Percentiles rank a stretch among this genome's conserved stretches.
These are phyloP conservation scores for Xeromyces bisporus DNA, from an alignment of 495 filamentous ascomycete genomes.

Conservation along the genomic window DNA sequence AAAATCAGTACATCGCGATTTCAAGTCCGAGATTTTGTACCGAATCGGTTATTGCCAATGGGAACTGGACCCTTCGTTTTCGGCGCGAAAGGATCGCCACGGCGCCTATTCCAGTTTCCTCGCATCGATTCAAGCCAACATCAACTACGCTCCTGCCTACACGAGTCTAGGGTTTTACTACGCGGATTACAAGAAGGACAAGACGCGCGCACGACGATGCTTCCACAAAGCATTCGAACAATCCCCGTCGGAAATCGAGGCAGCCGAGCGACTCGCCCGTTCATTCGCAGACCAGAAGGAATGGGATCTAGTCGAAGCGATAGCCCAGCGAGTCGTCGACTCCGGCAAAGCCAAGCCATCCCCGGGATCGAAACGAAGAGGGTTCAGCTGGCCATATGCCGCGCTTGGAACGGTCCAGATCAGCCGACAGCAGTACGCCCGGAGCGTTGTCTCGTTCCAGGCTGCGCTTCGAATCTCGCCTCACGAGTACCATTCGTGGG, in stretches of 20 bases:
- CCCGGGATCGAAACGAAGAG: slow-evolving; percentile 79
- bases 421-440: slow-evolving; percentile 78
- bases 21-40: slow-evolving; percentile 71
- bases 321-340: slow-evolving; percentile 80
- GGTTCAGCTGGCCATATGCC: slow-evolving; percentile 91
- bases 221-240: slow-evolving; percentile 96
- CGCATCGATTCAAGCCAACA: slow-evolving; percentile 64
- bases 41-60: slow-evolving; percentile 80
- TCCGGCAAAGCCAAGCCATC: slow-evolving; percentile 78
- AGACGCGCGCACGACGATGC: slow-evolving; percentile 65
- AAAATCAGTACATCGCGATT: slow-evolving; percentile 43
- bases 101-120: slow-evolving; percentile 74
- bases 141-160: slow-evolving; percentile 85
- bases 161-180: slow-evolving; percentile 92
- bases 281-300: slow-evolving; percentile 78
- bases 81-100: slow-evolving; percentile 56
- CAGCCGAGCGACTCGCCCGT: slow-evolving; percentile 71
- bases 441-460: slow-evolving; percentile 82
- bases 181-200: slow-evolving; percentile 76
- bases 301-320: slow-evolving; percentile 89
- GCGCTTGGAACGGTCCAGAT: slow-evolving; percentile 91
- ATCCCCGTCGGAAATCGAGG: slow-evolving; percentile 69
- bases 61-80: slow-evolving; percentile 53
- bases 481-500: slow-evolving; percentile 82
- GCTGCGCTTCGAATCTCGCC: slow-evolving; percentile 71